Evolutionary conservation across 106 monocot species (phyloP).

Genomic region (Phalaenopsis aphrodite): DNA sequence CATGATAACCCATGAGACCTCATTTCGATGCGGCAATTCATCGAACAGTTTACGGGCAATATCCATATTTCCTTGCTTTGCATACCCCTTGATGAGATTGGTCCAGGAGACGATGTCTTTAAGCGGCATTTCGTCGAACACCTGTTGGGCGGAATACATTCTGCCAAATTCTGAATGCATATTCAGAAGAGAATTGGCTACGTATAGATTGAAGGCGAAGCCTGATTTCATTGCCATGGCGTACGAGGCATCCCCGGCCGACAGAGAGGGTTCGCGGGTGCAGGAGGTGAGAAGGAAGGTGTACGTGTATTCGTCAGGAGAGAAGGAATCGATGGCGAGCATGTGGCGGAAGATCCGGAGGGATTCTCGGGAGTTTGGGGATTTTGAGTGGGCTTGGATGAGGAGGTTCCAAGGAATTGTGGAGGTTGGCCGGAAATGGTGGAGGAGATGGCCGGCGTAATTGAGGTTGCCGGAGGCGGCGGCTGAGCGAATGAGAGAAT

Average conservation of each 20-base stretch:
- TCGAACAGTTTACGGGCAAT: slow-evolving; percentile 5
- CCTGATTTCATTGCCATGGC: slow-evolving; percentile 7
- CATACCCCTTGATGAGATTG: slow-evolving; percentile 14
- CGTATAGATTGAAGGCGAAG: slow-evolving; percentile 1
- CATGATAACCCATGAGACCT: slow-evolving; percentile 16
- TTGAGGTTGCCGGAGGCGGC: neutral
- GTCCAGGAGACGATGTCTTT: slow-evolving; percentile 22
- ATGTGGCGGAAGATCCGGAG: slow-evolving; percentile 4
- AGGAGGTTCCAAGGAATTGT: slow-evolving; percentile 4
- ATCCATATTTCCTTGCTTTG: neutral
- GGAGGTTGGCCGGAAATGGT: neutral
- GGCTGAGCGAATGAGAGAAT: slow-evolving; percentile 1
- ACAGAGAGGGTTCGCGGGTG: slow-evolving; percentile 1
- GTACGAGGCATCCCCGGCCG: slow-evolving; percentile 6
- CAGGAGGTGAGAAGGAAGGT: slow-evolving; percentile 15
- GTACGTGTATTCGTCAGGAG: slow-evolving; percentile 16
- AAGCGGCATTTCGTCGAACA: slow-evolving; percentile 16
- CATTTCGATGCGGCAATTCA: slow-evolving; percentile 11
- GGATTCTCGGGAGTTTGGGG: neutral
- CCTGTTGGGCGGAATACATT: neutral
- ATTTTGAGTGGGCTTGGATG: slow-evolving; percentile 7
- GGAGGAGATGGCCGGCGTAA: neutral
- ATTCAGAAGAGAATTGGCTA: slow-evolving; percentile 17
- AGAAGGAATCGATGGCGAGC: neutral
- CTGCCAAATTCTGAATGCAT: slow-evolving; percentile 9